A percentile compares a stretch with the other conserved stretches of the same genome.
Conservation (phyloP, 2,329 filamentous ascomycete species). For the Colletotrichum siamense region DNA sequence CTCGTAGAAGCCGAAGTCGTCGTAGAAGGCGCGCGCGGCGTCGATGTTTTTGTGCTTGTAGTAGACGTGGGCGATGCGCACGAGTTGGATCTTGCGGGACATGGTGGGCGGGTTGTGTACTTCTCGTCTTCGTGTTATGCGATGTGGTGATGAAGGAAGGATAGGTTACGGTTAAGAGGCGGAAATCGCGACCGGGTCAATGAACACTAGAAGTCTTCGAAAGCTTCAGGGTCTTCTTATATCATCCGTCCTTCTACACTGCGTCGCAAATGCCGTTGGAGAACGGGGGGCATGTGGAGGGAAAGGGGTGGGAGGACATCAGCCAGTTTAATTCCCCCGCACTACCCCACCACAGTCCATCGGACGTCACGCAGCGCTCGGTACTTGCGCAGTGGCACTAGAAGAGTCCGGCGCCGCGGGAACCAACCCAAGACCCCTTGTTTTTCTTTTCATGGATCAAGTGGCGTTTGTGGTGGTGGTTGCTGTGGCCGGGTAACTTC, state of each 20-base stretch:
- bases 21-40: constrained; percentile 45
- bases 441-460: neutral
- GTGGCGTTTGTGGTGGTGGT: neutral
- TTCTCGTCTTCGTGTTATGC: neutral
- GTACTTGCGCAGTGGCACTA: constrained; percentile 5
- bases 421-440: neutral
- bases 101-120: neutral
- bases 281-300: neutral
- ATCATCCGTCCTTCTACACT: neutral
- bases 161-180: neutral
- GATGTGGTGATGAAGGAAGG: neutral
- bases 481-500: neutral
- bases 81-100: constrained; percentile 36
- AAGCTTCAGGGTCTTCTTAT: neutral
- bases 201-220: fast-evolving
- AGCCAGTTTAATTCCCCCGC: constrained; percentile 12
- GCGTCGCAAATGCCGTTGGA: neutral
- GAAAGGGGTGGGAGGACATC: neutral
- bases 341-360: constrained; percentile 21
- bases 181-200: neutral
- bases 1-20: constrained; percentile 54
- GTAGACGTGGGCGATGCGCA: constrained; percentile 49
- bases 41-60: constrained; percentile 53
- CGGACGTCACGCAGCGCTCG: constrained; percentile 11
- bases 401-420: neutral